Base-by-base conservation (phyloP, 1,284 basidiomycete genomes). In the Termitomyces sp. region DNA sequence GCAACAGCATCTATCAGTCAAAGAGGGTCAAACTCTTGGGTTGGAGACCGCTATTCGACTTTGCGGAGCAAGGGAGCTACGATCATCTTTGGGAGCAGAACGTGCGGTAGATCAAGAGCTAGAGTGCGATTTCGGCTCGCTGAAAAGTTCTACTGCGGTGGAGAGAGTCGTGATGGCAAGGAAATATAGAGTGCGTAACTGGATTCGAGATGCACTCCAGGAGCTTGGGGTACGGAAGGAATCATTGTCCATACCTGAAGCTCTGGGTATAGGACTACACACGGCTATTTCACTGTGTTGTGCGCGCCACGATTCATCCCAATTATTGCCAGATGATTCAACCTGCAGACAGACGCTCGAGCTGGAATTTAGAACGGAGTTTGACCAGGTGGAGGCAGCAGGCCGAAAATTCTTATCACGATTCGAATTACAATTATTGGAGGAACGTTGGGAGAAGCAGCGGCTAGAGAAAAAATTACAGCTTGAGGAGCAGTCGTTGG, bases 221-320 rank as follows among this genome's bases (percentile, higher is more conserved):
- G 54, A 58, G 3, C 40, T 58, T 26, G 37, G 10, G 14, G 16
- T 33, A 21, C 33, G 41, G 4, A 33, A 35, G 7, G 45, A 56
- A 34, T 14, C 26, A 9, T 30, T 53, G n/a, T 41, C 56, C 9
- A n/a, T 38, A 3, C 21, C 35, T 10, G 56, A 58, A 30, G 56
- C 50, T 5, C 34, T 9, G 14, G 33, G 41, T 13, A 28, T 58
- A 5, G 54, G 54, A 24, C 35, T 58, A 13, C 19, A 47, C 1
- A 53, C 54, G 11, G 48, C 56, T 5, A 47, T 58, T 14, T 26
- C 35, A 8, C 13, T 58, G 30, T 58, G 50, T 31, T 30, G 47
- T 11, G 48, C 45, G 7, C 46, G 54, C 34, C 45, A 46, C 21
- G 16, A 35, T 35, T 19, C 46, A 16, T 19, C 1, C 19, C 28